phyloP scores from a whole-genome alignment of 495 filamentous ascomycete genomes.

The Hypomontagnella submonticulosa region DNA sequence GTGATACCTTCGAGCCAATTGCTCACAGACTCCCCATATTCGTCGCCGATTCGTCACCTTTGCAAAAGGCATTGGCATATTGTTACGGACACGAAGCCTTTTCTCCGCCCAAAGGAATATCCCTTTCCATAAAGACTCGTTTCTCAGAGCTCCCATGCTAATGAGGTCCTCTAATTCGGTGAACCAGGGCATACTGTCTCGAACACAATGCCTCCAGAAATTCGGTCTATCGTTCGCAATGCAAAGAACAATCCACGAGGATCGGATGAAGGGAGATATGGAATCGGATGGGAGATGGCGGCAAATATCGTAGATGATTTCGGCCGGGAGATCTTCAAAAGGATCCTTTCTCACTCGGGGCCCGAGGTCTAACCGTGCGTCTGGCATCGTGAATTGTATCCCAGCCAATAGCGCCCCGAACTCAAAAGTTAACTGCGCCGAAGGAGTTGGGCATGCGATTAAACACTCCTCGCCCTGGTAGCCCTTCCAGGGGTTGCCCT shows the following conservation, averaged over 20 bases:
- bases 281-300: neutral
- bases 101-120: conserved; percentile 18
- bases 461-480: conserved; percentile 9
- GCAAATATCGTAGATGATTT: conserved; percentile 5
- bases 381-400: neutral
- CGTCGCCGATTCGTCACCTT: conserved; percentile 25
- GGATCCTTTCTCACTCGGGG: conserved; percentile 14
- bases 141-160: neutral
- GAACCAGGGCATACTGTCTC: conserved; percentile 20
- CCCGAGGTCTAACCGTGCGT: neutral
- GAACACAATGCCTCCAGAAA: conserved; percentile 14
- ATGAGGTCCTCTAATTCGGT: conserved; percentile 7
- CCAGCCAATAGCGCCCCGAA: conserved; percentile 7
- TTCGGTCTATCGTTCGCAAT: neutral
- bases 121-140: neutral
- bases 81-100: neutral
- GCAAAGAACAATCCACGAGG: conserved; percentile 15
- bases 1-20: neutral
- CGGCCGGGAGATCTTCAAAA: neutral
- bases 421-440: conserved; percentile 2
- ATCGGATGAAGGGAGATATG: neutral
- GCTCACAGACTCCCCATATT: conserved; percentile 12
- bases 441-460: conserved; percentile 10
- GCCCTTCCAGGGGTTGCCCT: conserved; percentile 5
- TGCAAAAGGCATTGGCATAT: neutral